Evolutionary conservation across 2,329 filamentous ascomycete species (phyloP).

Genomic region (Neodidymelliopsis sp.): DNA sequence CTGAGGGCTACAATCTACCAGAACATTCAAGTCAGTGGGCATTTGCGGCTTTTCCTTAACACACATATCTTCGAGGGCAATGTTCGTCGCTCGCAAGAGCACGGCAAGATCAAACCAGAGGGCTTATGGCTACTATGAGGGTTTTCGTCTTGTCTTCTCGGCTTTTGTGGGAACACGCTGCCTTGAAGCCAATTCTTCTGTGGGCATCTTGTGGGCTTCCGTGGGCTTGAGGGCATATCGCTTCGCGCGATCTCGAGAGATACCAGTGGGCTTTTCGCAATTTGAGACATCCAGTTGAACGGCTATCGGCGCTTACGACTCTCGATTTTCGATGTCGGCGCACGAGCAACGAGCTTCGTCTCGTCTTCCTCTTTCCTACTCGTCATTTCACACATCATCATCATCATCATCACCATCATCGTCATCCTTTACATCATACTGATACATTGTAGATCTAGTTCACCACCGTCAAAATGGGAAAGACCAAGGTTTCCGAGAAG

Average conservation of each 20-base stretch:
- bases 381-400: slow-evolving; percentile 17
- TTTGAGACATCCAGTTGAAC: slow-evolving; percentile 50
- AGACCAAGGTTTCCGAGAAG: slow-evolving; percentile 46
- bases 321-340: slow-evolving; percentile 25
- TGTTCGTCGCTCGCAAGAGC: slow-evolving; percentile 47
- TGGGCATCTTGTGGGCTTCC: slow-evolving; percentile 57
- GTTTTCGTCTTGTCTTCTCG: slow-evolving; percentile 54
- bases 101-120: slow-evolving; percentile 48
- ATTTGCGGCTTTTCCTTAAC: slow-evolving; percentile 50
- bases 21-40: slow-evolving; percentile 52
- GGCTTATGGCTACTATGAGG: slow-evolving; percentile 52
- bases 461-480: slow-evolving; percentile 43
- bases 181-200: slow-evolving; percentile 55
- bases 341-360: slow-evolving; percentile 34
- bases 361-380: slow-evolving; percentile 32
- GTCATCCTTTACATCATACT: slow-evolving; percentile 33
- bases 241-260: slow-evolving; percentile 50
- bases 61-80: slow-evolving; percentile 45
- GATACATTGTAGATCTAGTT: slow-evolving; percentile 41
- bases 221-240: slow-evolving; percentile 54
- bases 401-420: no score
- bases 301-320: slow-evolving; percentile 40
- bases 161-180: slow-evolving; percentile 62
- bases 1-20: slow-evolving; percentile 46
- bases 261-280: slow-evolving; percentile 54